Base-by-base conservation (phyloP, 106 monocot genomes). In the Dactylorhiza incarnata region DNA sequence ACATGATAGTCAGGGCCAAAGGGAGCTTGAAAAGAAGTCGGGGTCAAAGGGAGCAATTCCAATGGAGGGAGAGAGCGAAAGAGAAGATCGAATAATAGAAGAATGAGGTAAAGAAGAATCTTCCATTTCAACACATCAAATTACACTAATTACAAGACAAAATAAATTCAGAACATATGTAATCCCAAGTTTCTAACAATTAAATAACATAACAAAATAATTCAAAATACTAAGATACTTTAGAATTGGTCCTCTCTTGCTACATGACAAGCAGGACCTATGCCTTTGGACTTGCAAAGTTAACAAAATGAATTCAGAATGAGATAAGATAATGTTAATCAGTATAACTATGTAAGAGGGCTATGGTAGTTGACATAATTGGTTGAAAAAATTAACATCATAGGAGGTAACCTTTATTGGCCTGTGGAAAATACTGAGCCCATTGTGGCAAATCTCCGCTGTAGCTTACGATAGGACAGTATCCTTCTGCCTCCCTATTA, bases 401-500 rank as follows among this genome's bases (percentile, higher is more conserved):
- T 17, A 46, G 17, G 45, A 0, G 29, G 1, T 45, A 52, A 89
- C 97, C 97, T 94, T 91, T 99, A 71, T 99, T 99, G 14, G 94
- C 83, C 51, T 99, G 94, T 26, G 91, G 89, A 74, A 89, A 99
- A 81, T 99, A 99, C 44, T 75, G 82, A 73, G 94, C 97, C 97
- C 97, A 99, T 73, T 87, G 87, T 50, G 97, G 97, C 81, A 99
- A 75, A 74, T 94, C 94, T 23, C 86, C 89, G 78, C 81, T 89
- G 70, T 99, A 94, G 83, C 82, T 94, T 19, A 99, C 91, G 76
- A 99, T 94, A 68, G 97, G 97, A 72, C 97, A 99, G 66, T 99
- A 99, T 7, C 97, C 97, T 88, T 99, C 97, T n/a, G 97, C 97
- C 77, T 99, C 97, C 70, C 97, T 83, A 53, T 99, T 99, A 82